Conservation (phyloP, 2,329 filamentous ascomycete species). For the Diaporthe batatas region DNA sequence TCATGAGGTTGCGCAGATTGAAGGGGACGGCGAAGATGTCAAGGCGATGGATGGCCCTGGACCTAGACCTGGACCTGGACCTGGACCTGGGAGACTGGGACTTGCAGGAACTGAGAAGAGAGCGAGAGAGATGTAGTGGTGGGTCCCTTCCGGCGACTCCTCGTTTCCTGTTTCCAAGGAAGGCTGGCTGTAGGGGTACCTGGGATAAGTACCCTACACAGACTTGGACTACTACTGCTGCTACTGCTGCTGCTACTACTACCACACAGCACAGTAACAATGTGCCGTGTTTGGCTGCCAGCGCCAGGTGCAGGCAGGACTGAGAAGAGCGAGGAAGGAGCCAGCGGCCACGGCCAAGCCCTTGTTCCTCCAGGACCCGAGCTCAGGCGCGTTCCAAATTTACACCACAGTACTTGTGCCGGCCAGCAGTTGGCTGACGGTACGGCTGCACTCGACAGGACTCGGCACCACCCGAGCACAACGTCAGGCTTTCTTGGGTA, state of each 20-base stretch:
- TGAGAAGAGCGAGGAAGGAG: conserved; percentile 10
- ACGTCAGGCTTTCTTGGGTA: conserved; percentile 15
- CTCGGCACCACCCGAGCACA: conserved; percentile 31
- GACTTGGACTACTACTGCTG: background rate
- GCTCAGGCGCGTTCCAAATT: background rate
- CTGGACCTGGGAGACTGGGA: background rate
- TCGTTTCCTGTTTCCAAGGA: conserved; percentile 26
- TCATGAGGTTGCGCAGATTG: conserved; percentile 26
- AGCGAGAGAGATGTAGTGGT: conserved; percentile 6
- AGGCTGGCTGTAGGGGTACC: conserved; percentile 10
- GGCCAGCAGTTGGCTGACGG: background rate
- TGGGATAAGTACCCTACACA: background rate
- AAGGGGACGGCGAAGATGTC: conserved; percentile 22
- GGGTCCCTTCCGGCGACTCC: conserved; percentile 9
- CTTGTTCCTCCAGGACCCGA: conserved; percentile 17
- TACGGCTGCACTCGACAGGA: background rate
- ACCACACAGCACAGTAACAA: too few relatives aligned
- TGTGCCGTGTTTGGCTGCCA: background rate
- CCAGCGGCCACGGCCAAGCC: conserved; percentile 26
- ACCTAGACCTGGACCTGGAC: background rate
- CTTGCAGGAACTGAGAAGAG: conserved; percentile 23
- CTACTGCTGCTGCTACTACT: too few relatives aligned
- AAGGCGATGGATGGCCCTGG: conserved; percentile 10
- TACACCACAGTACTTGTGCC: background rate
- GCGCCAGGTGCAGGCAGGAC: too few relatives aligned